A percentile compares a stretch with the other conserved stretches of the same genome.
phyloP scores from a whole-genome alignment of 331 rosid genomes.

The Telfairia occidentalis region DNA sequence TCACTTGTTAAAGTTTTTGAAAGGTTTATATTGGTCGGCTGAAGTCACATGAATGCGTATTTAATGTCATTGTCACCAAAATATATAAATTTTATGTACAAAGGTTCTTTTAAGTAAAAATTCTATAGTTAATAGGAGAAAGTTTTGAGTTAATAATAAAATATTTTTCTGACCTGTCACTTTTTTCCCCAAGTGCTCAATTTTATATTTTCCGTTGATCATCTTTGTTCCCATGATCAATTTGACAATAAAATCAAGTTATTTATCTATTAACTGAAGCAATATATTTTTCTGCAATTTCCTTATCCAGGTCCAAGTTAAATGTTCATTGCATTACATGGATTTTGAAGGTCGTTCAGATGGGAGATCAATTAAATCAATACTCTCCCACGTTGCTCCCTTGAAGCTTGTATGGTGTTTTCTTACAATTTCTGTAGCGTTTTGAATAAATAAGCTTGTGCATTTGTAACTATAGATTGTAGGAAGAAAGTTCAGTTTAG shows the following conservation, averaged over 20 bases:
- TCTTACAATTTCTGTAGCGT: neutral
- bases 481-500: neutral
- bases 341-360: conserved; percentile 99
- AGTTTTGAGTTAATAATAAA: neutral
- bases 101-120: neutral
- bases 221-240: neutral
- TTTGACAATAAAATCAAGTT: neutral
- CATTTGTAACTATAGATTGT: neutral
- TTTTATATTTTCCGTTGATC: neutral
- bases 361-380: conserved; percentile 84
- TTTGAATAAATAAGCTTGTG: neutral
- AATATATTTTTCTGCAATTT: conserved; percentile 9
- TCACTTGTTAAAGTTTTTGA: conserved; percentile 13
- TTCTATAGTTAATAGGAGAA: neutral
- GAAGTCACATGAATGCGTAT: neutral
- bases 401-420: conserved; percentile 64
- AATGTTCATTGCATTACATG: conserved; percentile 69
- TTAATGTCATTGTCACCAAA: neutral
- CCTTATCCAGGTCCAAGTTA: conserved; percentile 67
- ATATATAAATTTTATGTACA: neutral
- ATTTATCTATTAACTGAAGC: neutral
- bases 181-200: neutral
- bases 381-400: conserved; percentile 95
- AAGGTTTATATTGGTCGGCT: neutral
- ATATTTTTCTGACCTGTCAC: neutral